These are phyloP conservation scores for Solanum tacnaense DNA, from an alignment of 257 asterid genomes.

Conservation along the genomic window DNA sequence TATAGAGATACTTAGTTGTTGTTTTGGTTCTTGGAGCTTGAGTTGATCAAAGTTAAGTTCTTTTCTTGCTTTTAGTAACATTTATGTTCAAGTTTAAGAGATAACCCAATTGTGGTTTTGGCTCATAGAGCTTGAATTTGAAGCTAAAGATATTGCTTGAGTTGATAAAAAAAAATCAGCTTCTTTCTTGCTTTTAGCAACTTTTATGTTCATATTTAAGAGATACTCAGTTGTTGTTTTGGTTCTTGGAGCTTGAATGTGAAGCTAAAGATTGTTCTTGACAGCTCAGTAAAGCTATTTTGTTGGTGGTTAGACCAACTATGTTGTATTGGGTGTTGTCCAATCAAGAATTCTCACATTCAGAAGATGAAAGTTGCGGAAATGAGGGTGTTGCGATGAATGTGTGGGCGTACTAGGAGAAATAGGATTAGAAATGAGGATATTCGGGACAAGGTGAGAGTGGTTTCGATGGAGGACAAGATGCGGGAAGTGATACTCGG, in stretches of 20 bases:
- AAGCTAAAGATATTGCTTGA: background rate
- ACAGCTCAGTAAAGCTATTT: background rate
- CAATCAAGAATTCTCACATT: background rate
- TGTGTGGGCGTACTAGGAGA: background rate
- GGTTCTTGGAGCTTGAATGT: background rate
- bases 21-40: background rate
- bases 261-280: background rate
- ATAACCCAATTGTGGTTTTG: background rate
- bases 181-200: background rate
- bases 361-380: no score
- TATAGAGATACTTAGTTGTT: background rate
- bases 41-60: background rate
- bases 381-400: background rate
- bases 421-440: background rate
- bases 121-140: background rate
- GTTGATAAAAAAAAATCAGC: background rate
- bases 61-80: background rate
- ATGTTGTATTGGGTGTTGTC: background rate
- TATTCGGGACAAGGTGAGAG: background rate
- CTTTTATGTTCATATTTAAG: background rate
- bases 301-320: background rate
- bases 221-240: background rate
- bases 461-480: background rate
- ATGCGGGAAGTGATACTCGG: background rate
- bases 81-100: background rate